Percentiles rank a stretch among this genome's conserved stretches.
phyloP scores from a whole-genome alignment of 108 stramenopile genomes.

The Parmales sp. region DNA sequence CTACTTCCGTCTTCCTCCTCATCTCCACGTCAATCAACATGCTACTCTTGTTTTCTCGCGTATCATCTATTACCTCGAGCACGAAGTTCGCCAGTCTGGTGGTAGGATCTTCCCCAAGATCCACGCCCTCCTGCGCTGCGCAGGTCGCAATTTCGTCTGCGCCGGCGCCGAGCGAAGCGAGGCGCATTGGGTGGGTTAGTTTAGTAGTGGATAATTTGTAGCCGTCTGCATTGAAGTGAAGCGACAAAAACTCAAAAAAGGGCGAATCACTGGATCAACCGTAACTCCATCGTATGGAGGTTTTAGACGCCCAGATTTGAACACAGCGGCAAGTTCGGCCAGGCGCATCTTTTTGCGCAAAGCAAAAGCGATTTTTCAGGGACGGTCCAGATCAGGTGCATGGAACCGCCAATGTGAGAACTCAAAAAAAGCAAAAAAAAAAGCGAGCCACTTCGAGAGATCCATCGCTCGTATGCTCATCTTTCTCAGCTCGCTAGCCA shows the following conservation, averaged over 20 bases:
- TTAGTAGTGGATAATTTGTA: neutral
- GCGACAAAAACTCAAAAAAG: neutral
- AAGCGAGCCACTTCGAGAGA: no score
- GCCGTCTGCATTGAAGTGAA: neutral
- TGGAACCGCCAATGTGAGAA: no score
- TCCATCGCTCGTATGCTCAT: no score
- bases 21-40: neutral
- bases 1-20: constrained; percentile 6
- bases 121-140: neutral
- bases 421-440: no score
- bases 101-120: neutral
- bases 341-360: no score
- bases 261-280: no score
- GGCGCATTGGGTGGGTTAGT: no score
- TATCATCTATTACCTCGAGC: neutral
- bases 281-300: no score
- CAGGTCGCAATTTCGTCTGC: neutral
- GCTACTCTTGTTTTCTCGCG: neutral
- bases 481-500: neutral
- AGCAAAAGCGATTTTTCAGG: no score
- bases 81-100: neutral
- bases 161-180: neutral
- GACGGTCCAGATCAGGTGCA: no score
- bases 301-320: no score
- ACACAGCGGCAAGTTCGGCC: no score